phyloP scores from a whole-genome alignment of 139 green algal genomes.

The Micromonas pusilla region DNA sequence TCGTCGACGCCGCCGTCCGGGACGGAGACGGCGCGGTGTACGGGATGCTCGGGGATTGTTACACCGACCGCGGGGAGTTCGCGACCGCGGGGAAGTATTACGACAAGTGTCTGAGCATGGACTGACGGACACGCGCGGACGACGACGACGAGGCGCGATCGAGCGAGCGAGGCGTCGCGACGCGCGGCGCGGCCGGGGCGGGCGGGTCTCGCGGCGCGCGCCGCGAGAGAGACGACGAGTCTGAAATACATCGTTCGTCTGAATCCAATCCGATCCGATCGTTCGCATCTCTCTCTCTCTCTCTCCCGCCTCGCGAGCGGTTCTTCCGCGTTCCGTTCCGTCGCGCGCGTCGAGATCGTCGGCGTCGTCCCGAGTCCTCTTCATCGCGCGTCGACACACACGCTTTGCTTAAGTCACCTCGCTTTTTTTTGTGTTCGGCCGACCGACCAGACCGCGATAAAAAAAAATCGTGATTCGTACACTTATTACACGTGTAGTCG shows the following conservation, averaged over 20 bases:
- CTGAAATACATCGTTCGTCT: too few species aligned
- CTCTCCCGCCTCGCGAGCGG: too few species aligned
- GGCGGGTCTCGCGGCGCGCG: not conserved
- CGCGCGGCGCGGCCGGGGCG: not conserved
- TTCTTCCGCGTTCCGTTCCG: too few species aligned
- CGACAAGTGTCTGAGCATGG: conserved; percentile 27
- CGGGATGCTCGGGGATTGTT: conserved; percentile 29
- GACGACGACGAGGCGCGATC: not conserved
- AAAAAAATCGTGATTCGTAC: too few species aligned
- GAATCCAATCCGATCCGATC: too few species aligned
- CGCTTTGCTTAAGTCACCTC: too few species aligned
- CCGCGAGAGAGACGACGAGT: not conserved
- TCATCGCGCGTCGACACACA: not conserved
- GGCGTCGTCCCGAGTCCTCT: not conserved
- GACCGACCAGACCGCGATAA: too few species aligned
- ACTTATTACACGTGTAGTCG: too few species aligned
- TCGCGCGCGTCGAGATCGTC: not conserved
- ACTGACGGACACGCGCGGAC: not conserved
- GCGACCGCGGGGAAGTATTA: conserved; percentile 27
- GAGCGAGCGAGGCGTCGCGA: too few species aligned
- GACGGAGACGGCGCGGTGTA: conserved; percentile 14
- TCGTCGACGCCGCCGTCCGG: not conserved
- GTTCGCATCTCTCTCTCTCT: too few species aligned
- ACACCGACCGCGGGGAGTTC: conserved; percentile 28
- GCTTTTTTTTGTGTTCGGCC: too few species aligned